Evolutionary conservation across 495 filamentous ascomycete genomes (phyloP), one percentile per base, ranked within the genome.

Genomic region (Aspergillus carlsbadensis): DNA sequence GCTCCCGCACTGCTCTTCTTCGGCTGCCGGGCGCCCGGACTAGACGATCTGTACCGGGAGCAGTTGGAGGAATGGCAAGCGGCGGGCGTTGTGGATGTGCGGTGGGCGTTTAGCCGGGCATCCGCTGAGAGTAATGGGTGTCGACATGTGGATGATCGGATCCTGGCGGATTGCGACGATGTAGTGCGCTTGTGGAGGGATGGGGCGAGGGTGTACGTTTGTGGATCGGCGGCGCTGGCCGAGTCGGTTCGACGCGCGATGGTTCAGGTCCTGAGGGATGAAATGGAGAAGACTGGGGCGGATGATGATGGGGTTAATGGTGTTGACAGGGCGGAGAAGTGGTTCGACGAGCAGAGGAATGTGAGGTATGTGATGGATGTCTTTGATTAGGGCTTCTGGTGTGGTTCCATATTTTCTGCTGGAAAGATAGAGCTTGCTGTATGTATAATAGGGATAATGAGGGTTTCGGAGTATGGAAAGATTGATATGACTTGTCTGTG

Each of bases 21-120:
- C n/a, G 71, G 71, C 6, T 72, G 67, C 48, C 59, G 69, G 3
- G 34, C 60, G n/a, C 55, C 67, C 6, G 60, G 61, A 1, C 29
- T 65, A 17, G 71, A 74, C 46, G 70, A 62, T 44, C 36, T 74
- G n/a, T 72, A 74, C 44, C 36, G 52, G 2, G 54, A 59, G 1
- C 65, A 68, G 22, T 55, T 72, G 11, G 50, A 48, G 2, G 42
- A 34, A 5, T 59, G 57, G 57, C 13, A 46, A 5, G 21, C 4
- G 2, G 2, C 31, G 13, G 57, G 57, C 2, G 22, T 59, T 10
- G 57, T 59, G 10, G 26, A 39, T 22, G 52, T 47, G 6, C 17
- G 42, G 29, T 40, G 37, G 43, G 44, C 47, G 13, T 41, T 34
- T 49, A 48, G 43, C 20, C 37, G 43, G 20, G n/a, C n/a, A 14